Percentiles rank a stretch among this genome's conserved stretches.
These are phyloP conservation scores for Pseudoperonospora humuli DNA, from an alignment of 352 stramenopile species.

Conservation along the genomic window DNA sequence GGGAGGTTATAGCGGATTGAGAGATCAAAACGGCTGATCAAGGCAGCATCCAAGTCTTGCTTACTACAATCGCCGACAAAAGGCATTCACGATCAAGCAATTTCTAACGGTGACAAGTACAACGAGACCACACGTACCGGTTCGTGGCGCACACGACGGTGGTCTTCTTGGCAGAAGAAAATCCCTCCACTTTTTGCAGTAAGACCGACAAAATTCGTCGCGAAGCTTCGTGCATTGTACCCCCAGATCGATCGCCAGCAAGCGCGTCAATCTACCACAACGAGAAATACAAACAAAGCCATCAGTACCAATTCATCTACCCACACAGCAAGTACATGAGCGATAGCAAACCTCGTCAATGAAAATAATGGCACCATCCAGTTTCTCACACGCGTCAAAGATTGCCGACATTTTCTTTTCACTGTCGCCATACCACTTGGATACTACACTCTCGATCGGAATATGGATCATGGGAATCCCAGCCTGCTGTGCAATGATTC, in stretches of 20 bases:
- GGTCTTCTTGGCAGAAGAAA: conserved; percentile 88
- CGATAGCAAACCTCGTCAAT: conserved; percentile 81
- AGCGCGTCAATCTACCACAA: conserved; percentile 80
- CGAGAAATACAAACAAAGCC: background rate
- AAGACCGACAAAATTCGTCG: conserved; percentile 88
- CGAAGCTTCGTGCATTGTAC: conserved; percentile 90
- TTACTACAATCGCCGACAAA: conserved; percentile 45
- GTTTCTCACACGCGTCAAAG: conserved; percentile 89
- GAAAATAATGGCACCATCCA: conserved; percentile 91
- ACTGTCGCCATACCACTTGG: conserved; percentile 93
- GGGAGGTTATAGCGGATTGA: conserved; percentile 89
- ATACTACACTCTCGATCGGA: conserved; percentile 90
- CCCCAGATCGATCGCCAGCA: conserved; percentile 78
- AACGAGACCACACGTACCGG: conserved; percentile 27
- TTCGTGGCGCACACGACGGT: conserved; percentile 91
- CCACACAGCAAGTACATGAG: background rate
- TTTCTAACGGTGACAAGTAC: background rate
- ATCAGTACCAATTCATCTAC: background rate
- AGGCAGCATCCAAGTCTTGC: conserved; percentile 87
- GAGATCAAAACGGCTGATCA: conserved; percentile 91
- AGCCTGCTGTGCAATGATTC: conserved; percentile 90
- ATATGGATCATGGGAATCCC: conserved; percentile 92
- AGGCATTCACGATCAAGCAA: background rate
- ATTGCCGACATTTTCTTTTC: conserved; percentile 93
- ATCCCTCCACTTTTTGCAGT: conserved; percentile 89